Evolutionary conservation across 2,329 filamentous ascomycete genomes (phyloP), one percentile per base, ranked within the genome.

Genomic region (Colletotrichum sp.): DNA sequence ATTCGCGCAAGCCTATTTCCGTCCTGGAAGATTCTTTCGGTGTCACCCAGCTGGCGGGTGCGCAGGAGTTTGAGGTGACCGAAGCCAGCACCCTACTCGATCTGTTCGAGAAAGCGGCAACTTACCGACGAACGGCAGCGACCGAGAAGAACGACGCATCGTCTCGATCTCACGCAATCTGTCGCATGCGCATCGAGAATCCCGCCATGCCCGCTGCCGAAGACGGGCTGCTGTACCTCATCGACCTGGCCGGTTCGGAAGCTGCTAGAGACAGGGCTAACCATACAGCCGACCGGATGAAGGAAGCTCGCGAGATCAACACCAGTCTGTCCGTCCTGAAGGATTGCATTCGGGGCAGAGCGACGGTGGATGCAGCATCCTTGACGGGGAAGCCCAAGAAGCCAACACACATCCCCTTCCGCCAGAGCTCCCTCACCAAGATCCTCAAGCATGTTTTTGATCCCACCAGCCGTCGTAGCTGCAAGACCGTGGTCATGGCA

Each of bases 401-500:
- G 78, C 83, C 82, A 67, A 80, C 82, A 0, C 85, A 88, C 68
- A 82, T 89, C 0, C 88, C 88, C 0, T 89, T 88, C 77, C 84
- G 88, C 0, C 86, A 87, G 76, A 88, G 86, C 78, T 83, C 85
- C 9, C 78, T 89, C 64, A 89, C 88, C 8, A 88, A 86, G 79
- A 84, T 88, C 1, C 81, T 89, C 64, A 89, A 89, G 77, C 88
- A 89, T 65, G 84, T 89, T 13, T 89, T 89, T 77, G 87, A 90
- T 77, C 87, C 88, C 0, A 75, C 82, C 0, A 81, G 83, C 15
- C 79, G 78, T n/a, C 82, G 84, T 1, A 79, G 78, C 15, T 88
- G 85, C 81, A 86, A 83, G 79, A 89, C 86, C 4, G 83, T 87
- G 1, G 85, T 89, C 3, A 80, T 89, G 15, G 88, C 87, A 6